Conservation (phyloP, 352 stramenopile species). For the Pythium aristosporum region DNA sequence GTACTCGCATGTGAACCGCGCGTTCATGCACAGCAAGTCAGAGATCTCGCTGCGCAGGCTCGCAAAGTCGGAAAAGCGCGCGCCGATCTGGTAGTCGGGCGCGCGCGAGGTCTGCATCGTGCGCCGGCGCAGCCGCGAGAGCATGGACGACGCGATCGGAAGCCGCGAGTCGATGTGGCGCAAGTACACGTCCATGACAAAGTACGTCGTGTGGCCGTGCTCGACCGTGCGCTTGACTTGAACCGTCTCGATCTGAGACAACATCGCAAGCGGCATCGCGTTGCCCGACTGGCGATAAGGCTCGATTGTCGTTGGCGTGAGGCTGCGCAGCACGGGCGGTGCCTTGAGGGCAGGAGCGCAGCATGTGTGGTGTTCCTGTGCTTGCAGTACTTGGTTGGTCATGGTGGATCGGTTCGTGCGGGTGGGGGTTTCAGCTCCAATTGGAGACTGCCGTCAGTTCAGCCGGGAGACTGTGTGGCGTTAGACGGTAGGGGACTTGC, state of each 20-base stretch:
- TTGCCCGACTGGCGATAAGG: slow-evolving; percentile 54
- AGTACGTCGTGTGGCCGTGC: slow-evolving; percentile 47
- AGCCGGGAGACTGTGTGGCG: neutral
- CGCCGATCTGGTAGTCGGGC: slow-evolving; percentile 58
- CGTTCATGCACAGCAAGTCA: slow-evolving; percentile 50
- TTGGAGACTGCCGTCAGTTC: neutral
- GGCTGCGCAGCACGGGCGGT: slow-evolving; percentile 6
- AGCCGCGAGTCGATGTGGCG: slow-evolving; percentile 34
- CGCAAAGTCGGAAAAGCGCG: slow-evolving; percentile 64
- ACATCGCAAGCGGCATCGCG: slow-evolving; percentile 50
- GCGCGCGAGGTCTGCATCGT: slow-evolving; percentile 8
- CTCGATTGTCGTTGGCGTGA: slow-evolving; percentile 32
- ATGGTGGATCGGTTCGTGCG: neutral
- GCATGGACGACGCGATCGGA: slow-evolving; percentile 22
- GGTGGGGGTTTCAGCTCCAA: slow-evolving; percentile 8
- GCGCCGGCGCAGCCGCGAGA: slow-evolving; percentile 16
- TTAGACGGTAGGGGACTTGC: neutral
- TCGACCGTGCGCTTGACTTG: slow-evolving; percentile 47
- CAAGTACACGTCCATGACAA: slow-evolving; percentile 56
- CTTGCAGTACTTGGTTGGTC: neutral
- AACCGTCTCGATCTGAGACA: slow-evolving; percentile 51
- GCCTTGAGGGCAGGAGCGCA: neutral
- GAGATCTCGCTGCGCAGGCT: slow-evolving; percentile 49
- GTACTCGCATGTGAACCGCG: slow-evolving; percentile 47
- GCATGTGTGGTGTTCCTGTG: neutral